phyloP scores from a whole-genome alignment of 257 asterid genomes.

The Solanum pinnatisectum region DNA sequence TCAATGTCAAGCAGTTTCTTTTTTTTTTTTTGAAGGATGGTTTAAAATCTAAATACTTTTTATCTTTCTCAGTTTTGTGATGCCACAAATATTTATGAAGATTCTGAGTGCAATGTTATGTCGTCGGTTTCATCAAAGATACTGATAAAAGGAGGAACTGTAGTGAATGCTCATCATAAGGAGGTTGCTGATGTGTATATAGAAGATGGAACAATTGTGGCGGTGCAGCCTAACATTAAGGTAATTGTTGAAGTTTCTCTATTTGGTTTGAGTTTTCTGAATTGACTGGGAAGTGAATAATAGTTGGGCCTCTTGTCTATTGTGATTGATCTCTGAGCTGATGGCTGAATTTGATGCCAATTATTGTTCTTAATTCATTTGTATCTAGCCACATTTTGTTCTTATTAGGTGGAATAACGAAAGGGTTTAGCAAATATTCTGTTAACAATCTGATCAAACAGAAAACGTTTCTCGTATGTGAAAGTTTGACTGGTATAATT shows the following conservation, averaged over 20 bases:
- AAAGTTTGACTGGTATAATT: background rate
- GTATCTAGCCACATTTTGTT: background rate
- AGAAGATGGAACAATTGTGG: constrained; percentile 64
- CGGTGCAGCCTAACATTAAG: constrained; percentile 53
- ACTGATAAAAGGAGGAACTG: constrained; percentile 84
- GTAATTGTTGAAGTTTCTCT: constrained; percentile 23
- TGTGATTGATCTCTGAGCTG: background rate
- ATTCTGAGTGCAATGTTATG: constrained; percentile 31
- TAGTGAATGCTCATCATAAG: constrained; percentile 89
- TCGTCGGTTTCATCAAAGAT: constrained; percentile 41
- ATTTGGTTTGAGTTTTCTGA: background rate
- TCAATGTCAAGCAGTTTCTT: background rate
- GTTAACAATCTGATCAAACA: background rate
- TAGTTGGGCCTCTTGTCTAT: background rate
- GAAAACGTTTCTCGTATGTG: background rate
- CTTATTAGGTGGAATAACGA: background rate
- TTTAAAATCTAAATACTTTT: background rate
- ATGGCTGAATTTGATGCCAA: background rate
- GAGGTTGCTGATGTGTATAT: constrained; percentile 78
- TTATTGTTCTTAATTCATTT: background rate
- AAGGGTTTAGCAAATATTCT: background rate
- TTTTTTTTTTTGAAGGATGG: background rate
- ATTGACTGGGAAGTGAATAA: background rate
- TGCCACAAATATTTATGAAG: constrained; percentile 32
- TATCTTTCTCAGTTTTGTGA: constrained; percentile 46